Percentiles rank a stretch among this genome's conserved stretches.
Evolutionary conservation across 1,139 yeast species (phyloP).

Genomic region (Geotrichum siamense): DNA sequence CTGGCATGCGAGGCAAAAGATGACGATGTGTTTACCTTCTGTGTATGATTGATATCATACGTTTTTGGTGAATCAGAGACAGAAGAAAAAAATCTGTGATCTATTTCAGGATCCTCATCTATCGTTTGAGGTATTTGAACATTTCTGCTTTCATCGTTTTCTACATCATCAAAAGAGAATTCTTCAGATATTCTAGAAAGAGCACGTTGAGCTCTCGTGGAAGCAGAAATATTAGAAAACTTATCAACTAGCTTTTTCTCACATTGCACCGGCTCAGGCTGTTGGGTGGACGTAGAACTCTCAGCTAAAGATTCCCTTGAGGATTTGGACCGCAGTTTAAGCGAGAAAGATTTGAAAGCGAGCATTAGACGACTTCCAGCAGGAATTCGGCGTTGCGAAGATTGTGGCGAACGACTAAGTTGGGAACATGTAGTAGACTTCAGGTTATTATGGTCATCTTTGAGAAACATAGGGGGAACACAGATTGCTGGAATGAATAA

Average conservation of each 20-base stretch:
- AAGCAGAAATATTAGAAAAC: background rate
- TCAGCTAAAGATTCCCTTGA: background rate
- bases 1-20: background rate
- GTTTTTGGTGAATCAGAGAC: background rate
- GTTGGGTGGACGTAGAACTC: background rate
- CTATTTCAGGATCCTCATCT: conserved; percentile 2
- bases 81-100: background rate
- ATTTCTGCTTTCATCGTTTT: background rate
- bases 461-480: background rate
- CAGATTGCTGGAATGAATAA: background rate
- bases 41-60: background rate
- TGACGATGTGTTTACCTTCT: background rate
- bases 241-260: background rate
- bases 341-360: conserved; percentile 9
- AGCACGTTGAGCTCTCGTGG: conserved; percentile 10
- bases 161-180: conserved; percentile 6
- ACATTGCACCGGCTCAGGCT: background rate
- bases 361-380: conserved; percentile 6
- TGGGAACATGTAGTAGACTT: background rate
- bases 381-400: conserved; percentile 2
- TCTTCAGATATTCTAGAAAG: conserved; percentile 17
- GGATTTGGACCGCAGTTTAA: conserved; percentile 5
- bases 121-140: background rate
- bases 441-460: background rate
- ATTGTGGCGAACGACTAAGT: background rate